Evolutionary conservation across 2,329 filamentous ascomycete genomes (phyloP), one percentile per base, ranked within the genome.

Genomic region (Microthyrium microscopicum): DNA sequence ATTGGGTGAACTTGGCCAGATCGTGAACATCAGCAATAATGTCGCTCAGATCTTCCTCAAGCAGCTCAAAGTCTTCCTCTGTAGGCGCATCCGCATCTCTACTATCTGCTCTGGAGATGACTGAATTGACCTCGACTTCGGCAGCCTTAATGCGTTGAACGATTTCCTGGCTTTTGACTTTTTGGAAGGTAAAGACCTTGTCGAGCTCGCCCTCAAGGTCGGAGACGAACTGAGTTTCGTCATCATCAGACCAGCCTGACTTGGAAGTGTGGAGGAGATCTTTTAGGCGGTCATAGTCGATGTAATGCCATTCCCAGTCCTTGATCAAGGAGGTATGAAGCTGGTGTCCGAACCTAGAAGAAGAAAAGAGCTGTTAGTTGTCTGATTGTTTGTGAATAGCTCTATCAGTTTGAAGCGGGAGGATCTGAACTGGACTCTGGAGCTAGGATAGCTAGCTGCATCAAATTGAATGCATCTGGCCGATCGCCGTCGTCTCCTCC

Each of bases 1-100:
- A 62, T 61, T 94, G 87, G 5, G 92, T 91, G 54, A 93, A 98
- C 60, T 95, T 95, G 55, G 89, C 85, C 39, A 98, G 68, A 49
- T 98, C 89, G 57, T 98, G 87, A 16, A 98, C 89, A 50, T 98
- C 87, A 45, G 89, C 89, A 53, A 98, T 98, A 50, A 98, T 85
- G 54, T 98, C 89, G 58, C 84, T 93, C 49, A 98, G 60, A 48
- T 93, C 84, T 52, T 93, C 81, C 61, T 98, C 89, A 20, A 95
- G 68, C 46, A 92, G 61, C 62, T 91, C 72, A 48, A 94, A 95
- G 53, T 95, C 87, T 44, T 94, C 85, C 54, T 95, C 89, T 16
- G 73, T 73, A 0, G 82, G 79, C 1, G 47, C 52, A 33, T 56
- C 51, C 9, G 46, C 44, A 28, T 51, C 50, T 17, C 51, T 54